Percentiles rank a stretch among this genome's conserved stretches.
Conservation (phyloP, 129 eudicot genomes). For the Ambrosia artemisiifolia region DNA sequence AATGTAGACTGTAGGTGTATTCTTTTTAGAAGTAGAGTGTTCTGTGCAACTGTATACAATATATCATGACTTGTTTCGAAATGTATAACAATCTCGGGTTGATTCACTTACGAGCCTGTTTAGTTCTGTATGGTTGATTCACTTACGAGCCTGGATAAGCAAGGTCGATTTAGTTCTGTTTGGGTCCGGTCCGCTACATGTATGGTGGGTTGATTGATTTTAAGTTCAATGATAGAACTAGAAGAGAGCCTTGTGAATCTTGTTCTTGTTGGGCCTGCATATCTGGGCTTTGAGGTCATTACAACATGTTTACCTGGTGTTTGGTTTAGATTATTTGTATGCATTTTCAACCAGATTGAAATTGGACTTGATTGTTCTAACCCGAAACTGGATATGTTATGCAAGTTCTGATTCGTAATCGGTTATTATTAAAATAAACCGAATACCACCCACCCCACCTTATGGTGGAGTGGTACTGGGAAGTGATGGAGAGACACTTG, state of each 20-base stretch:
- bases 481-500: too few species aligned
- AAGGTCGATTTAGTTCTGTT: too few species aligned
- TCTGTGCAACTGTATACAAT: slow-evolving; percentile 26
- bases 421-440: too few species aligned
- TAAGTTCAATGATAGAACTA: not conserved
- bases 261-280: not conserved
- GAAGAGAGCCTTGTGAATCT: not conserved
- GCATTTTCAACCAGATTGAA: not conserved
- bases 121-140: too few species aligned
- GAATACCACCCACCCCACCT: too few species aligned
- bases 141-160: not conserved
- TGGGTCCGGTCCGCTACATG: not conserved
- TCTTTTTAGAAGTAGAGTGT: slow-evolving; percentile 19
- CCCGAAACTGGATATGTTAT: not conserved
- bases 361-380: not conserved
- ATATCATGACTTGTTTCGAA: not conserved
- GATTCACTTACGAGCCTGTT: not conserved
- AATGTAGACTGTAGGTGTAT: slow-evolving; percentile 13
- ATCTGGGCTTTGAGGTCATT: not conserved
- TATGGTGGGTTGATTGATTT: not conserved
- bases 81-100: not conserved
- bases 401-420: not conserved
- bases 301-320: not conserved
- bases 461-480: too few species aligned
- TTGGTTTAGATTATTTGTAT: not conserved